Evolutionary conservation across 2,329 filamentous ascomycete genomes (phyloP).

Genomic region (Fusarium sp.): DNA sequence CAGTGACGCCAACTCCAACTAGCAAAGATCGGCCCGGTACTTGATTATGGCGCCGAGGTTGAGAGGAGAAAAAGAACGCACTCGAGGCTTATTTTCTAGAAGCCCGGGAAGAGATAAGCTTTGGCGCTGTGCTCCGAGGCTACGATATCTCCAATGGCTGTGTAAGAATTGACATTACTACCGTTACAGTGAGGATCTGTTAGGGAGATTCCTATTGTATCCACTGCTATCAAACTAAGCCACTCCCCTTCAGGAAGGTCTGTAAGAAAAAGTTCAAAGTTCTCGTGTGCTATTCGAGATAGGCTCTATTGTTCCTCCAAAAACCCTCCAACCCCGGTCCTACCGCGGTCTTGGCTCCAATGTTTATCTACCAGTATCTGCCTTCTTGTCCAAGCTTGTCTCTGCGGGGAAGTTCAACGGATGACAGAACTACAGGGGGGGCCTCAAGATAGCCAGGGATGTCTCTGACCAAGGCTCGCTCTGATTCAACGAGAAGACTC

Average conservation of each 20-base stretch:
- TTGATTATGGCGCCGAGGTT: slow-evolving; percentile 1
- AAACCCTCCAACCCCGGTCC: slow-evolving; percentile 12
- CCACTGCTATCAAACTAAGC: slow-evolving; percentile 31
- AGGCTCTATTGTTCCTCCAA: slow-evolving; percentile 7
- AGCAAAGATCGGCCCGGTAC: slow-evolving; percentile 13
- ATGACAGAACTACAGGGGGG: not conserved
- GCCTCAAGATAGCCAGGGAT: slow-evolving; percentile 3
- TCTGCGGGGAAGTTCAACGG: slow-evolving; percentile 36
- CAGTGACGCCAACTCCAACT: not conserved
- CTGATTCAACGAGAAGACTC: not conserved
- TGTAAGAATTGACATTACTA: not conserved
- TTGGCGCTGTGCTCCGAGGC: not conserved
- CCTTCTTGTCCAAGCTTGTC: slow-evolving; percentile 25
- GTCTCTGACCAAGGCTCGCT: not conserved
- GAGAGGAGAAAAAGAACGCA: not conserved
- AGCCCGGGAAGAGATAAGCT: slow-evolving; percentile 23
- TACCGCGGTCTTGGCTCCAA: slow-evolving; percentile 26
- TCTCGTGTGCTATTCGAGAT: slow-evolving; percentile 7
- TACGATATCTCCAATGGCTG: slow-evolving; percentile 2
- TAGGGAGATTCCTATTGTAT: slow-evolving; percentile 14
- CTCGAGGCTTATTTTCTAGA: slow-evolving; percentile 20
- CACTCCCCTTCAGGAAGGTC: slow-evolving; percentile 35
- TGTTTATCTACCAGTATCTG: slow-evolving; percentile 38
- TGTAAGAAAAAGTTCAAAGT: not conserved
- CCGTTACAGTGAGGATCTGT: not conserved